Base-by-base conservation (phyloP, 257 asterid genomes). In the Lycium ferocissimum region DNA sequence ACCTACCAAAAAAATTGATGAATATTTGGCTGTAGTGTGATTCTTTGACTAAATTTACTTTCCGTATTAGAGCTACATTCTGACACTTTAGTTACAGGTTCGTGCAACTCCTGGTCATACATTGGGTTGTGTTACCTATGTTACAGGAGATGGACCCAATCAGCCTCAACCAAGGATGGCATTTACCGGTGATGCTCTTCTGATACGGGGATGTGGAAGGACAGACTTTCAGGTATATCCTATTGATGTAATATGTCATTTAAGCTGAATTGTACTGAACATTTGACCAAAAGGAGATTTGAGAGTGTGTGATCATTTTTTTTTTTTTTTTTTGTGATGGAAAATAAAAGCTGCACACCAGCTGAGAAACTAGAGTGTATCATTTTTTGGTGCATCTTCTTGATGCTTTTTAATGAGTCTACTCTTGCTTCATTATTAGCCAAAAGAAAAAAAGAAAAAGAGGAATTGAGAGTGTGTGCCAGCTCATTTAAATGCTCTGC, bases 51-150 rank as follows among this genome's bases (percentile, higher is more conserved):
- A 26, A 53, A 2, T 53, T 33, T 26, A 7, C 65, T 7, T 51
- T 53, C 65, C 15, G 7, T 76, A 45, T 76, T 22, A 11, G 3
- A 49, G 45, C 3, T 45, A 45, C 2, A n/a, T 3, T n/a, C 57
- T 75, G 43, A 75, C 20, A 22, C 18, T 2, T 11, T 49, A 1
- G 54, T 56, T 85, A 57, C 90, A 97, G 98, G 98, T 97, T 80
- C 98, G 94, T 86, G 97, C 98, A 26, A 95, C 99, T 62, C 98
- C 99, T 22, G 99, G 99, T 73, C 99, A 97, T 83, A 95, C 99
- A 37, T 75, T 79, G 85, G 98, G 98, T 80, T 97, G 99, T 85
- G 93, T 95, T 51, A 95, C 98, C 71, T 95, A 95, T 84, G 98
- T 97, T 83, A 95, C 98, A 6, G 99, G 98, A 40, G 98, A 93